Evolutionary conservation across 441 rosid genomes (phyloP), one percentile per base, ranked within the genome.

Genomic region (Flueggea neowawraea): DNA sequence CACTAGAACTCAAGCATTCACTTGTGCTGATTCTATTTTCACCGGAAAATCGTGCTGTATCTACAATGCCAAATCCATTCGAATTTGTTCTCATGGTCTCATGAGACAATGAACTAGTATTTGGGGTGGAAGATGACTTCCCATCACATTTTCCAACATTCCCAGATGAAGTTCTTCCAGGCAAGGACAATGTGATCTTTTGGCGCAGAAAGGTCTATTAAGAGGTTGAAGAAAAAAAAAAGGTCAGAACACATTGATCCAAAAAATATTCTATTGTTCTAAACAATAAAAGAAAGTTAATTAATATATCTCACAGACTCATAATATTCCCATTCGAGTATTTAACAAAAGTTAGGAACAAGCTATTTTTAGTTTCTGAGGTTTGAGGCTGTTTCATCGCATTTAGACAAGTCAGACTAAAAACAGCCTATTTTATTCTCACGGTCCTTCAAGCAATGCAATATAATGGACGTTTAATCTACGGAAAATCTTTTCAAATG

Each of bases 151-250:
- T 69, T 9, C 41, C 53, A 65, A 60, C 72, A 57, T 68, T 68
- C 56, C 52, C 74, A 28, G 64, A 65, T 16, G 16, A 39, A 59
- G 71, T 31, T 33, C 61, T 57, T 22, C 60, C 72, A 32, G 75
- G 64, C 10, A 83, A 64, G 52, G 80, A 75, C 58, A 83, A 68
- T 49, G 74, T 81, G 70, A 67, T 79, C 72, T 66, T 83, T 73
- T 81, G 88, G 52, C 86, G 85, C 68, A 83, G 55, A 64, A 79
- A 81, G 31, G 88, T 83, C 88, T 83, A 53, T 59, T 16, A 64
- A 55, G 28, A 44, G 5, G 17, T 41, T 31, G 49, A 13, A 12
- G 28, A 0, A 6, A 51, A 60, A 66, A 54, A 22, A 22, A 22
- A 22, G 28, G 28, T 45, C 52, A 65, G 52, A 41, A 28, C 16